Conservation (phyloP, 371 early-diverging fungal genomes). For the Scutellospora calospora region DNA sequence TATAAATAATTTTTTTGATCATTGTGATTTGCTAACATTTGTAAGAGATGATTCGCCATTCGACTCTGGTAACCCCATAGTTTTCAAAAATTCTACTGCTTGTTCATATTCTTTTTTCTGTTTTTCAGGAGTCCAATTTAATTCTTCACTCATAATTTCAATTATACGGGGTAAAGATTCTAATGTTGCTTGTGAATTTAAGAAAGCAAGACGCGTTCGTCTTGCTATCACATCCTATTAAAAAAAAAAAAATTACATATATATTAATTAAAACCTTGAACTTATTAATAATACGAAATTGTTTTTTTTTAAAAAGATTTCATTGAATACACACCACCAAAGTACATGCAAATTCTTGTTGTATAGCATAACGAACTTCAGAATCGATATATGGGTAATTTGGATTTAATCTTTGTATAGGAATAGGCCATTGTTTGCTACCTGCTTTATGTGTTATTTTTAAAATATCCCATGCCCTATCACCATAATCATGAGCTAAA, state of each 20-base stretch:
- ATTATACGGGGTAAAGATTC: conserved; percentile 89
- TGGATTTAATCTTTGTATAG: conserved; percentile 74
- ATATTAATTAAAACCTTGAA: too few relatives aligned
- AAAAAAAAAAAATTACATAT: too few relatives aligned
- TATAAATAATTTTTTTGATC: too few relatives aligned
- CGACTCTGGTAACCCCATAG: conserved; percentile 86
- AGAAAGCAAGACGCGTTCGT: conserved; percentile 94
- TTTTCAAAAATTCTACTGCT: conserved; percentile 79
- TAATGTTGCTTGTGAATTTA: conserved; percentile 93
- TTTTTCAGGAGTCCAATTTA: conserved; percentile 80
- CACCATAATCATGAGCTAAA: conserved; percentile 93
- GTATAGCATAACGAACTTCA: conserved; percentile 94
- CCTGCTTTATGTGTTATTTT: conserved; percentile 79
- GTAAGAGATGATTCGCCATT: conserved; percentile 38
- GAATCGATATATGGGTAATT: conserved; percentile 95
- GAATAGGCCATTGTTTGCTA: conserved; percentile 74
- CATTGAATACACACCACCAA: conserved; percentile 62
- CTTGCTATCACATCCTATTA: conserved; percentile 89
- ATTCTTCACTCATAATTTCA: conserved; percentile 92
- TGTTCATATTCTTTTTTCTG: conserved; percentile 73
- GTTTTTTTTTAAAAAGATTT: too few relatives aligned
- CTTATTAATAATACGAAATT: neutral
- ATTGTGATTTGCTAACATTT: too few relatives aligned
- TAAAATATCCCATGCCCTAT: conserved; percentile 93
- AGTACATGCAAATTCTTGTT: conserved; percentile 94